Percentiles rank a stretch among this genome's conserved stretches.
These are phyloP conservation scores for Lepiota brunneoincarnata DNA, from an alignment of 768 basidiomycete genomes.

Conservation along the genomic window DNA sequence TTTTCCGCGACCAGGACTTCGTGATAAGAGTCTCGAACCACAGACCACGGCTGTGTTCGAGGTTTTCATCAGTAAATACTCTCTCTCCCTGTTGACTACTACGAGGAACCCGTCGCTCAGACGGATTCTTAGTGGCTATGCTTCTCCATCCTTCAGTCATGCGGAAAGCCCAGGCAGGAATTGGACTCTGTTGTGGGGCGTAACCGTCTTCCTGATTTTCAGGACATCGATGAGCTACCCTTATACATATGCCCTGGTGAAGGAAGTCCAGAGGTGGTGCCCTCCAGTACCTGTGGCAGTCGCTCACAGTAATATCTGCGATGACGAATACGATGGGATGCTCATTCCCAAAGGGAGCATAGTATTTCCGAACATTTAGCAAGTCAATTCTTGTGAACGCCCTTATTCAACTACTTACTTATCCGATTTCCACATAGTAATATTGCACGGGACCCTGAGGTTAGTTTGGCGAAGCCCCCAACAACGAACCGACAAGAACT, in stretches of 20 bases:
- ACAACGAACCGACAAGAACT: neutral
- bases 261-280: slow-evolving; percentile 19
- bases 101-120: neutral
- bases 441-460: slow-evolving; percentile 22
- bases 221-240: slow-evolving; percentile 19
- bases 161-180: slow-evolving; percentile 27
- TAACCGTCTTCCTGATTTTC: slow-evolving; percentile 22
- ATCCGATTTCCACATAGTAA: slow-evolving; percentile 9
- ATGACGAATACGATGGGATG: slow-evolving; percentile 33
- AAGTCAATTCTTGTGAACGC: slow-evolving; percentile 10
- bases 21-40: neutral
- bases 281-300: slow-evolving; percentile 26
- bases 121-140: slow-evolving; percentile 24
- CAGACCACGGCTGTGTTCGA: slow-evolving; percentile 1
- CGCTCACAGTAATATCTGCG: slow-evolving; percentile 29
- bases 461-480: neutral
- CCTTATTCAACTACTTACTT: neutral
- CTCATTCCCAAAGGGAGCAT: slow-evolving; percentile 32
- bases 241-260: slow-evolving; percentile 20
- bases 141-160: slow-evolving; percentile 22
- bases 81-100: neutral
- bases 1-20: neutral
- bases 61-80: slow-evolving; percentile 4
- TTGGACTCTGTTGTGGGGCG: slow-evolving; percentile 26
- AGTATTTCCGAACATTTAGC: slow-evolving; percentile 22